A percentile compares a stretch with the other conserved stretches of the same genome.
phyloP scores from a whole-genome alignment of 179 eudicot species.

The Actinidia arguta region DNA sequence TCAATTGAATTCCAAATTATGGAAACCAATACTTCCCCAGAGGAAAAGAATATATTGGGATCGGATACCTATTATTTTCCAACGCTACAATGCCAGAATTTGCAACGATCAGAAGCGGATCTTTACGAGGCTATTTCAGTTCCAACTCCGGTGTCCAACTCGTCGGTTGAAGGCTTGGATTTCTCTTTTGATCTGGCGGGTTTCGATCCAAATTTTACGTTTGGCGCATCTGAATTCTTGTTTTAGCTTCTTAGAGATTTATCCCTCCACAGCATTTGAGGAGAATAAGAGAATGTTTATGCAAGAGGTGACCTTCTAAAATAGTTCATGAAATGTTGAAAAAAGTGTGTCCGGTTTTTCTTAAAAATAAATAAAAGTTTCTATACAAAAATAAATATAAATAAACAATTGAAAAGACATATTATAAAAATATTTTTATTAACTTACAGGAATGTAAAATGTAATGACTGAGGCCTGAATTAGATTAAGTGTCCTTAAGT shows the following conservation, averaged over 20 bases:
- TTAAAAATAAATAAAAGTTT: no score
- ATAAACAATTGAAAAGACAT: no score
- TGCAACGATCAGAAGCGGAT: slow-evolving; percentile 53
- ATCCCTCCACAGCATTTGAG: no score
- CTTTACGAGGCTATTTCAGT: slow-evolving; percentile 59
- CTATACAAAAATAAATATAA: no score
- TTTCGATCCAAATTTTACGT: slow-evolving; percentile 54
- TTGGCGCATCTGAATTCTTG: slow-evolving; percentile 47
- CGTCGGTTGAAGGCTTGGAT: slow-evolving; percentile 64
- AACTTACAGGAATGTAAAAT: no score
- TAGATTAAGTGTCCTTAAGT: no score
- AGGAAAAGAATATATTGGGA: slow-evolving; percentile 30
- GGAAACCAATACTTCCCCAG: slow-evolving; percentile 36
- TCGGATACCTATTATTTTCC: slow-evolving; percentile 69
- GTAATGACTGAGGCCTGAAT: no score
- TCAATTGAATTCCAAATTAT: slow-evolving; percentile 31
- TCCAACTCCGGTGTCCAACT: slow-evolving; percentile 69
- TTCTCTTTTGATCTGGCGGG: slow-evolving; percentile 49
- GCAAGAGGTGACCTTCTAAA: no score
- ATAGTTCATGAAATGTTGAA: no score
- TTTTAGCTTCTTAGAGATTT: slow-evolving; percentile 12
- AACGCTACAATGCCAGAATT: slow-evolving; percentile 38
- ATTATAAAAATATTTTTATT: no score
- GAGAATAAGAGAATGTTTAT: no score
- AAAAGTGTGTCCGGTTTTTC: no score